phyloP scores from a whole-genome alignment of 2,329 filamentous ascomycete genomes.

The Colletotrichum sp. region DNA sequence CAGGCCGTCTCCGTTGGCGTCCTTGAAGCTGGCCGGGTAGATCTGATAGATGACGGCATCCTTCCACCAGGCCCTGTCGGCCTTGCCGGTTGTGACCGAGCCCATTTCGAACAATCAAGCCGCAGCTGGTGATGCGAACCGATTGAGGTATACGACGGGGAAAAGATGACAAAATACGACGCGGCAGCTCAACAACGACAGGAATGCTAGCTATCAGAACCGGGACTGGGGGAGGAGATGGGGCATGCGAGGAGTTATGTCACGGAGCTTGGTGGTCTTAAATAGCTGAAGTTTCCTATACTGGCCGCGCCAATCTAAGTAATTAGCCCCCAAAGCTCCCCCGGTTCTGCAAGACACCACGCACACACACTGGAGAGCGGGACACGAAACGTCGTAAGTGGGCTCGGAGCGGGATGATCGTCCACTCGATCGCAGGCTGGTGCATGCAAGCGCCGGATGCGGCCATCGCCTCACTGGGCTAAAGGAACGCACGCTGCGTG shows the following conservation, averaged over 20 bases:
- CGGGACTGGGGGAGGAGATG: neutral
- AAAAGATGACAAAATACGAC: neutral
- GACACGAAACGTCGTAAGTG: constrained; percentile 20
- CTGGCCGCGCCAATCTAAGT: neutral
- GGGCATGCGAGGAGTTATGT: neutral
- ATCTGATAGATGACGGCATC: constrained; percentile 63
- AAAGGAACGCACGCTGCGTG: neutral
- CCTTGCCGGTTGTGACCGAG: constrained; percentile 10
- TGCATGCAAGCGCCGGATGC: constrained; percentile 17
- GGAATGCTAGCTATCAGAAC: neutral
- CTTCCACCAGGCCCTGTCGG: constrained; percentile 55
- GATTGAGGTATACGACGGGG: neutral
- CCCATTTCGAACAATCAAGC: neutral
- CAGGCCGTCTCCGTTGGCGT: constrained; percentile 63
- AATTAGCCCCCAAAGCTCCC: neutral
- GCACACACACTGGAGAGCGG: neutral
- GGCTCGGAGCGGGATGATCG: constrained; percentile 15
- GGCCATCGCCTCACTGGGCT: neutral
- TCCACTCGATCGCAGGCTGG: constrained; percentile 16
- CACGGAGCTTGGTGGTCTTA: neutral
- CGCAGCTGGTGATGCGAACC: neutral
- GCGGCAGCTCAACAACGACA: neutral
- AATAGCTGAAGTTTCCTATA: neutral
- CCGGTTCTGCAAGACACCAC: neutral
- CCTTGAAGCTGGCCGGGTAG: constrained; percentile 63